Evolutionary conservation across 208 protist species (phyloP).

Genomic region (Trypanosoma lewisi): DNA sequence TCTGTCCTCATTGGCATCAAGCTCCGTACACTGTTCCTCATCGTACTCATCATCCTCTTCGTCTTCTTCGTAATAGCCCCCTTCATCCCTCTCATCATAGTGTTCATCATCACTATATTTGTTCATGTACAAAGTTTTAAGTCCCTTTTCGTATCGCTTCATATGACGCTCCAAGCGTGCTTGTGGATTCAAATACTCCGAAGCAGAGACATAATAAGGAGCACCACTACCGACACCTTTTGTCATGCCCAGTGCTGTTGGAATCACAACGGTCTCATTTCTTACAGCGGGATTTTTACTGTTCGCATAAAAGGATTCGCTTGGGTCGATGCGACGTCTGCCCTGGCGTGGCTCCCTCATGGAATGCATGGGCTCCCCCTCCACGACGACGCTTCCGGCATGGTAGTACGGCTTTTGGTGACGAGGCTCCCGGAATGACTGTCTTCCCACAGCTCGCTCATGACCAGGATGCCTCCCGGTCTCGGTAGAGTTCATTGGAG

Average conservation of each 20-base stretch:
- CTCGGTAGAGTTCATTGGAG: constrained; percentile 24
- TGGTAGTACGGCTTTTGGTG: constrained; percentile 14
- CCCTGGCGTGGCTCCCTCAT: neutral
- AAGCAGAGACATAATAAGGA: neutral
- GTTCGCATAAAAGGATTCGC: neutral
- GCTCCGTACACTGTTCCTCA: constrained; percentile 9
- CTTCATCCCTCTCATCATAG: neutral
- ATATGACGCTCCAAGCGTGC: constrained; percentile 61
- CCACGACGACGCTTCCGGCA: constrained; percentile 15
- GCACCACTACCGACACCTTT: neutral
- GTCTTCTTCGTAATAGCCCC: neutral
- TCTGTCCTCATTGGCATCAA: neutral
- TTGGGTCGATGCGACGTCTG: constrained; percentile 9
- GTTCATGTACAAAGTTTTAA: constrained; percentile 32
- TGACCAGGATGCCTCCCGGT: constrained; percentile 12
- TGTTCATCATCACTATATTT: constrained; percentile 1
- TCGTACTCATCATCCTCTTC: constrained; percentile 14
- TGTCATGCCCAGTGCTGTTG: neutral
- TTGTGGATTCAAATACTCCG: constrained; percentile 41
- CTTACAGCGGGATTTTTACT: neutral
- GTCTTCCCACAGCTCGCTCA: neutral
- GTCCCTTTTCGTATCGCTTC: constrained; percentile 45
- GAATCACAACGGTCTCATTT: constrained; percentile 13
- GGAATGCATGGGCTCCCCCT: neutral
- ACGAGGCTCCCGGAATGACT: constrained; percentile 7